These are phyloP conservation scores for Ilyonectria destructans DNA, from an alignment of 2,329 filamentous ascomycete species.

Conservation along the genomic window DNA sequence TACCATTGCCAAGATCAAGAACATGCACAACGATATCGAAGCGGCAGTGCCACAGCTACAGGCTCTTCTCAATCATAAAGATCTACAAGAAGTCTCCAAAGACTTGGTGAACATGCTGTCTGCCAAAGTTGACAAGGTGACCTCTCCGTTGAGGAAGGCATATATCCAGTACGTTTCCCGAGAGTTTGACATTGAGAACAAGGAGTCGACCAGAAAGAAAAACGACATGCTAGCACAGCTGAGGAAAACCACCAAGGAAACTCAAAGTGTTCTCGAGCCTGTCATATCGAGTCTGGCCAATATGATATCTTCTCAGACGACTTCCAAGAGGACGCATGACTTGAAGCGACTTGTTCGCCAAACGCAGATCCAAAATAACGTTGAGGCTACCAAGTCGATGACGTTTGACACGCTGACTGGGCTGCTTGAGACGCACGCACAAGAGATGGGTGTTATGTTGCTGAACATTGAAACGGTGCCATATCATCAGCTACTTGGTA, in stretches of 20 bases:
- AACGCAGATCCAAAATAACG: slow-evolving; percentile 34
- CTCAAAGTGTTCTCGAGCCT: slow-evolving; percentile 26
- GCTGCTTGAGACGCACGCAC: slow-evolving; percentile 35
- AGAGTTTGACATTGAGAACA: not conserved
- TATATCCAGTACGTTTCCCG: not conserved
- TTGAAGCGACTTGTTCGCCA: slow-evolving; percentile 37
- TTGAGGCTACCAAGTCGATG: slow-evolving; percentile 38
- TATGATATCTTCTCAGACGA: slow-evolving; percentile 37
- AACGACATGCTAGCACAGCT: slow-evolving; percentile 33
- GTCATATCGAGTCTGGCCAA: slow-evolving; percentile 33
- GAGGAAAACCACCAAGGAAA: slow-evolving; percentile 22
- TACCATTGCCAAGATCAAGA: slow-evolving; percentile 13
- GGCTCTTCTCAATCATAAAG: slow-evolving; percentile 27
- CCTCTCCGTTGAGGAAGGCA: not conserved
- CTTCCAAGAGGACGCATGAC: slow-evolving; percentile 40
- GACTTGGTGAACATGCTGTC: slow-evolving; percentile 19
- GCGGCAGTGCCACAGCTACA: slow-evolving; percentile 33
- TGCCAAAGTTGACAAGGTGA: slow-evolving; percentile 1
- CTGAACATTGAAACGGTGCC: slow-evolving; percentile 35
- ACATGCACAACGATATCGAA: slow-evolving; percentile 34
- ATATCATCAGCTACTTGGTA: slow-evolving; percentile 30
- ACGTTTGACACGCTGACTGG: slow-evolving; percentile 36
- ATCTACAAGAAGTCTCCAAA: slow-evolving; percentile 28
- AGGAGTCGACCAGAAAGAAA: not conserved
- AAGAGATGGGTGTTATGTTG: slow-evolving; percentile 40